Evolutionary conservation across 2,329 filamentous ascomycete species (phyloP).

Genomic region (Fusarium buxicola): DNA sequence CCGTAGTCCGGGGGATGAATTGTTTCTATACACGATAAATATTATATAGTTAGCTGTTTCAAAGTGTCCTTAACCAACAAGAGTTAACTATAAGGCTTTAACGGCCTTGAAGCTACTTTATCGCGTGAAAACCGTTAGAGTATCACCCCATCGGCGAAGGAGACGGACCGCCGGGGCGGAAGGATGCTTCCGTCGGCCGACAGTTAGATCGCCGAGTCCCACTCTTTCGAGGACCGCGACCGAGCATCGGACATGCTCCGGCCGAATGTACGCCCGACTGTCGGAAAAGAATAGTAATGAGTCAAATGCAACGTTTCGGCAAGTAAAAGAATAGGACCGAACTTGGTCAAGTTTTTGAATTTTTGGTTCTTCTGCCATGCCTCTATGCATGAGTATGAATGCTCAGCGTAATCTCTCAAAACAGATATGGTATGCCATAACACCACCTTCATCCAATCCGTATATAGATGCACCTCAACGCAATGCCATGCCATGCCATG

Average conservation of each 20-base stretch:
- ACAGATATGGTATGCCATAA: conserved; percentile 27
- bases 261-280: background rate
- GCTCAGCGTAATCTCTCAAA: conserved; percentile 4
- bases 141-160: conserved; percentile 1
- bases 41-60: background rate
- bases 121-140: background rate
- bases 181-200: conserved; percentile 30
- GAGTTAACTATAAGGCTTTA: background rate
- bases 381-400: conserved; percentile 20
- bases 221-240: conserved; percentile 27
- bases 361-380: conserved; percentile 7
- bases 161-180: conserved; percentile 21
- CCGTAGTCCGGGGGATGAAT: conserved; percentile 3
- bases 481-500: conserved; percentile 14
- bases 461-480: conserved; percentile 26
- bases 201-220: conserved; percentile 15
- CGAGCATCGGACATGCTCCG: conserved; percentile 8
- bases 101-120: too few relatives aligned
- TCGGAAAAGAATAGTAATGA: background rate
- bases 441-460: conserved; percentile 36
- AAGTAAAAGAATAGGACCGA: background rate
- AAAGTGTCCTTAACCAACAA: background rate
- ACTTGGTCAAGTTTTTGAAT: background rate
- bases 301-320: background rate
- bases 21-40: background rate